phyloP scores from a whole-genome alignment of 805 yeast species.

The Saccharomycopsis microspora region DNA sequence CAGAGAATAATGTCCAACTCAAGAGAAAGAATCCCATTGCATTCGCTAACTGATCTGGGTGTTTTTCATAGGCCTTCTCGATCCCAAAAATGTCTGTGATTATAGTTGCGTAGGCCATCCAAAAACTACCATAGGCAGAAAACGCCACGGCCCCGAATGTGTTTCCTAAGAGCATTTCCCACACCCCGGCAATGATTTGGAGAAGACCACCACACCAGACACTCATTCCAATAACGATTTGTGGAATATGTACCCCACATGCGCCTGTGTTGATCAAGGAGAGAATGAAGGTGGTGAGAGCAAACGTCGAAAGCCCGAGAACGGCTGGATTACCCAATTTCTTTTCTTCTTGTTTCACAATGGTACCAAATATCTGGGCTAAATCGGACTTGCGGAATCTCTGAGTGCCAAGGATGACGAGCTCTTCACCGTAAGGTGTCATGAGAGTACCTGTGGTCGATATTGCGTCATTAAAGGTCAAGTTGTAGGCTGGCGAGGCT shows the following conservation, averaged over 20 bases:
- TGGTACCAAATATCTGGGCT: background rate
- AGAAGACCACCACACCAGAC: slow-evolving; percentile 50
- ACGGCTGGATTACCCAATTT: slow-evolving; percentile 42
- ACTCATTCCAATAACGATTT: slow-evolving; percentile 44
- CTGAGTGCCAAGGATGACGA: background rate
- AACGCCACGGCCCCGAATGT: slow-evolving; percentile 58
- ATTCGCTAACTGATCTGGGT: slow-evolving; percentile 26
- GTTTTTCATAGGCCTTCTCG: slow-evolving; percentile 34
- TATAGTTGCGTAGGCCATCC: slow-evolving; percentile 54
- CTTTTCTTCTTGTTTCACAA: background rate
- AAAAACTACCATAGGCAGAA: slow-evolving; percentile 53
- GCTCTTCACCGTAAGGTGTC: background rate
- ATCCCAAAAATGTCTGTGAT: slow-evolving; percentile 49
- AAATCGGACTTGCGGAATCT: background rate
- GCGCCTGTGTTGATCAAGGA: slow-evolving; percentile 44
- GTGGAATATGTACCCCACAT: slow-evolving; percentile 36
- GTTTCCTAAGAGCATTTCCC: slow-evolving; percentile 52
- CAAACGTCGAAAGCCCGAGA: slow-evolving; percentile 48
- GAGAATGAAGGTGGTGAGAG: slow-evolving; percentile 46
- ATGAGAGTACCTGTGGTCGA: background rate
- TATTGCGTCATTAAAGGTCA: too few relatives aligned
- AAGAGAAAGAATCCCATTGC: slow-evolving; percentile 48
- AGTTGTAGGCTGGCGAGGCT: too few relatives aligned
- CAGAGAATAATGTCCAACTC: slow-evolving; percentile 55
- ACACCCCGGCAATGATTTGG: slow-evolving; percentile 50